Percentiles rank a stretch among this genome's conserved stretches.
Evolutionary conservation across 2,329 filamentous ascomycete species (phyloP).

Genomic region (Claviceps paspali): DNA sequence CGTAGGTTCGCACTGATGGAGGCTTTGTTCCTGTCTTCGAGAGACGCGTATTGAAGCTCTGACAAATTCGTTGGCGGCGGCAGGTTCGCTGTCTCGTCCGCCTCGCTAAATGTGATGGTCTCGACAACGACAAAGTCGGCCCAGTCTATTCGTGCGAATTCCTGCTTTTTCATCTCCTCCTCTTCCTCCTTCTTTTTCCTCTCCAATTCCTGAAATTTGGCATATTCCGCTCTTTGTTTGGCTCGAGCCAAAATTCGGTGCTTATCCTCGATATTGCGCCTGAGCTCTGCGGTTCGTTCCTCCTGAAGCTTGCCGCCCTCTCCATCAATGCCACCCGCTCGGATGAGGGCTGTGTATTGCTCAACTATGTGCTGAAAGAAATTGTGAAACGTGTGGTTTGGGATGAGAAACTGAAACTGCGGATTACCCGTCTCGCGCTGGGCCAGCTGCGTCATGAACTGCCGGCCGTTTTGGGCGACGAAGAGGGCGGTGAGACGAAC

Average conservation of each 20-base stretch:
- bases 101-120: constrained; percentile 81
- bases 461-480: constrained; percentile 80
- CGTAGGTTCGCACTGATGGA: constrained; percentile 69
- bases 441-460: constrained; percentile 78
- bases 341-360: constrained; percentile 74
- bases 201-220: constrained; percentile 69
- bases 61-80: constrained; percentile 79
- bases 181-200: constrained; percentile 81
- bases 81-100: constrained; percentile 72
- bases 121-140: constrained; percentile 94
- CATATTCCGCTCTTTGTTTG: constrained; percentile 74
- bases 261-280: constrained; percentile 62
- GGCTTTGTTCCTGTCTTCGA: constrained; percentile 88
- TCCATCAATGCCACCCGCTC: constrained; percentile 51
- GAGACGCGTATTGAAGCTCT: constrained; percentile 82
- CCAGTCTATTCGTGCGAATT: constrained; percentile 87
- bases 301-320: constrained; percentile 53
- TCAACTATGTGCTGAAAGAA: constrained; percentile 89
- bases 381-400: constrained; percentile 90
- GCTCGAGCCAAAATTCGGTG: constrained; percentile 68
- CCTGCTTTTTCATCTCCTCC: constrained; percentile 60
- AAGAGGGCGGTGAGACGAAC: constrained; percentile 72
- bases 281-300: constrained; percentile 55
- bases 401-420: constrained; percentile 91
- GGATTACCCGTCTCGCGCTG: constrained; percentile 82